Conservation (phyloP, 164 flowering plant genomes). For the Echeveria elegans region DNA sequence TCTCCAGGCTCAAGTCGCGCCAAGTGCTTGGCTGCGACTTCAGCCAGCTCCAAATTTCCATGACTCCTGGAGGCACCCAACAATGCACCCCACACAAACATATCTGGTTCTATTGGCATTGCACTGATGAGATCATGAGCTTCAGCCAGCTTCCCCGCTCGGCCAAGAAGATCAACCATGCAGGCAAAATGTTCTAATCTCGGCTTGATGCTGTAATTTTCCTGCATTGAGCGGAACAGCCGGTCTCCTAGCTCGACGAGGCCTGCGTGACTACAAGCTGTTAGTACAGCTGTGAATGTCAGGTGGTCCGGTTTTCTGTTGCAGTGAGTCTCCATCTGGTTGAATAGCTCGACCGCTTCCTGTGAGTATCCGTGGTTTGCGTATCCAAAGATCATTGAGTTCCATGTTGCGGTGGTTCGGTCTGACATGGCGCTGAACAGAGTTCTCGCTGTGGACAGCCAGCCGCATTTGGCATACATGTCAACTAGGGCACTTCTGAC, state of each 20-base stretch:
- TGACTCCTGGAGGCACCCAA: slow-evolving; percentile 71
- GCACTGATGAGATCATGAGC: slow-evolving; percentile 52
- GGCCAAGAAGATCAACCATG: slow-evolving; percentile 77
- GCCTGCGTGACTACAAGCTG: slow-evolving; percentile 73
- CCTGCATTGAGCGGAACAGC: slow-evolving; percentile 49
- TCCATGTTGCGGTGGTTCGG: slow-evolving; percentile 40
- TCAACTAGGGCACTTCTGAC: slow-evolving; percentile 71
- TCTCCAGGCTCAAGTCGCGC: slow-evolving; percentile 56
- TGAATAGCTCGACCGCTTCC: slow-evolving; percentile 57
- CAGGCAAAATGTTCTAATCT: slow-evolving; percentile 83
- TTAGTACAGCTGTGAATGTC: slow-evolving; percentile 62
- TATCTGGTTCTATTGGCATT: slow-evolving; percentile 73
- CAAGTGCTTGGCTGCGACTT: slow-evolving; percentile 50
- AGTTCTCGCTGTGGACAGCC: slow-evolving; percentile 39
- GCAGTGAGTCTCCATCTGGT: slow-evolving; percentile 38
- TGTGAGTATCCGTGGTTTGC: slow-evolving; percentile 61
- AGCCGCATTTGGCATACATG: slow-evolving; percentile 85
- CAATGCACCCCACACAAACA: slow-evolving; percentile 85
- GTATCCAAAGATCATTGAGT: slow-evolving; percentile 77
- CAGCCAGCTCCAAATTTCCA: slow-evolving; percentile 65
- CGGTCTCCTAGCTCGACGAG: slow-evolving; percentile 44
- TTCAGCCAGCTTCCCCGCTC: slow-evolving; percentile 60
- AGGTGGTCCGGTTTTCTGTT: slow-evolving; percentile 42
- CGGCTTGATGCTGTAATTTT: slow-evolving; percentile 40
- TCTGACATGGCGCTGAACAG: slow-evolving; percentile 42